Percentiles rank a stretch among this genome's conserved stretches.
These are phyloP conservation scores for Ascochyta koolunga DNA, from an alignment of 2,329 filamentous ascomycete genomes.

Conservation along the genomic window DNA sequence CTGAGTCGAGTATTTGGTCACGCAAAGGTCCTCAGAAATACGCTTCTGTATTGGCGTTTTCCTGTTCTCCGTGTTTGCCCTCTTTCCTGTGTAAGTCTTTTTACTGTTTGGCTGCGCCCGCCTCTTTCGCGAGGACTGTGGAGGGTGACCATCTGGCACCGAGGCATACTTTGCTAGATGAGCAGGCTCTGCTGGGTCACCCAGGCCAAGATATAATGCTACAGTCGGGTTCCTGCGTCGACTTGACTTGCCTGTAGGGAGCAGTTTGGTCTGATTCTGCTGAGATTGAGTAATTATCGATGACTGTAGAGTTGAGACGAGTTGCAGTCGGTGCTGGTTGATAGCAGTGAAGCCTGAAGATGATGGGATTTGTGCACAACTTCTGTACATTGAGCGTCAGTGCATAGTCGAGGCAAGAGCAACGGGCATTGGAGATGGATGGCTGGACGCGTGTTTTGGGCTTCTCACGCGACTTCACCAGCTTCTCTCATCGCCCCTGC, in stretches of 20 bases:
- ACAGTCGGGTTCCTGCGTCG: slow-evolving; percentile 32
- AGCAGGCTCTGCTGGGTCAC: slow-evolving; percentile 21
- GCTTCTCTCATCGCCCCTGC: slow-evolving; percentile 8
- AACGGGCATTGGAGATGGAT: slow-evolving; percentile 3
- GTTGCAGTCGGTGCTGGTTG: slow-evolving; percentile 22
- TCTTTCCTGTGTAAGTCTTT: neutral
- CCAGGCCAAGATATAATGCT: slow-evolving; percentile 38
- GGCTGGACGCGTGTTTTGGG: slow-evolving; percentile 22
- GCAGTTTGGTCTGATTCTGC: slow-evolving; percentile 1
- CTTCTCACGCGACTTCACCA: slow-evolving; percentile 32
- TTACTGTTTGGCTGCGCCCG: slow-evolving; percentile 3
- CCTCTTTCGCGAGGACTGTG: slow-evolving; percentile 21
- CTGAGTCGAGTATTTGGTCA: neutral
- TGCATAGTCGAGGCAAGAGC: neutral
- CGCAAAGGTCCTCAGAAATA: slow-evolving; percentile 6
- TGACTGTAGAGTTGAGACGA: slow-evolving; percentile 16
- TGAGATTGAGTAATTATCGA: slow-evolving; percentile 5
- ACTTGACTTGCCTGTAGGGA: neutral
- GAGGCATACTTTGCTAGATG: slow-evolving; percentile 26
- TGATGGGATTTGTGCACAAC: neutral
- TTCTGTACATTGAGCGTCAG: slow-evolving; percentile 6
- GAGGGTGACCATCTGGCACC: neutral
- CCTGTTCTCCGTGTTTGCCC: neutral
- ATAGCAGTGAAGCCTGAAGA: slow-evolving; percentile 37
- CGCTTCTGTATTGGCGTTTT: slow-evolving; percentile 14